phyloP scores from a whole-genome alignment of 345 rosid species.

The Gossypium bickii region DNA sequence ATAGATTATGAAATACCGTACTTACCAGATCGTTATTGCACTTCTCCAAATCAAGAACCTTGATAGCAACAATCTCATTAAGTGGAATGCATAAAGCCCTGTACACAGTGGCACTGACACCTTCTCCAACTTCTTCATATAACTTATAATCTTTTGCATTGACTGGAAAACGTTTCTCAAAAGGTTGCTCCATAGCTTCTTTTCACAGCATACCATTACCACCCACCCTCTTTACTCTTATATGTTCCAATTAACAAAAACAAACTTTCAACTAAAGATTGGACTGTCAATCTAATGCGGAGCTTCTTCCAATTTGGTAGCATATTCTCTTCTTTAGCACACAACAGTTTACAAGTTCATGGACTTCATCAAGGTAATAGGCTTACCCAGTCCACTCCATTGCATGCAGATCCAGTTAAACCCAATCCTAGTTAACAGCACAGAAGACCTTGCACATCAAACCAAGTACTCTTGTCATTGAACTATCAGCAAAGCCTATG shows the following conservation, averaged over 20 bases:
- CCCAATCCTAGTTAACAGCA: constrained; percentile 8
- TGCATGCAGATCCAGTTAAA: constrained; percentile 10
- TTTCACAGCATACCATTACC: constrained; percentile 42
- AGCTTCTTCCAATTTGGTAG: constrained; percentile 68
- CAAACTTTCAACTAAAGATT: constrained; percentile 23
- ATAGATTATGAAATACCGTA: constrained; percentile 10
- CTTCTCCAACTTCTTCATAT: constrained; percentile 96
- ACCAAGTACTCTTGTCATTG: neutral
- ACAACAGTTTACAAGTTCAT: constrained; percentile 22
- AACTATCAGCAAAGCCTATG: constrained; percentile 6
- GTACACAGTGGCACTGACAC: constrained; percentile 87
- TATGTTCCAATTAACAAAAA: constrained; percentile 28
- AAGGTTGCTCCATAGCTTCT: constrained; percentile 49
- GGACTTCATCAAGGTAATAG: constrained; percentile 24
- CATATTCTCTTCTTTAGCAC: constrained; percentile 47
- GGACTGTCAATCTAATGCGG: constrained; percentile 33
- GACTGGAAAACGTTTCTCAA: constrained; percentile 70
- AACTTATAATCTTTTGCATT: constrained; percentile 72
- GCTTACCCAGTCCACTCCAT: constrained; percentile 6
- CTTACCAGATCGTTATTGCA: constrained; percentile 93
- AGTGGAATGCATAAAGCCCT: constrained; percentile 92
- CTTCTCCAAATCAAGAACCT: constrained; percentile 95
- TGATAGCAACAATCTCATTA: constrained; percentile 82
- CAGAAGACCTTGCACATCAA: neutral
- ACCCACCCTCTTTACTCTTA: constrained; percentile 35